These are phyloP conservation scores for Talaromyces adpressus DNA, from an alignment of 495 filamentous ascomycete species.

Conservation along the genomic window DNA sequence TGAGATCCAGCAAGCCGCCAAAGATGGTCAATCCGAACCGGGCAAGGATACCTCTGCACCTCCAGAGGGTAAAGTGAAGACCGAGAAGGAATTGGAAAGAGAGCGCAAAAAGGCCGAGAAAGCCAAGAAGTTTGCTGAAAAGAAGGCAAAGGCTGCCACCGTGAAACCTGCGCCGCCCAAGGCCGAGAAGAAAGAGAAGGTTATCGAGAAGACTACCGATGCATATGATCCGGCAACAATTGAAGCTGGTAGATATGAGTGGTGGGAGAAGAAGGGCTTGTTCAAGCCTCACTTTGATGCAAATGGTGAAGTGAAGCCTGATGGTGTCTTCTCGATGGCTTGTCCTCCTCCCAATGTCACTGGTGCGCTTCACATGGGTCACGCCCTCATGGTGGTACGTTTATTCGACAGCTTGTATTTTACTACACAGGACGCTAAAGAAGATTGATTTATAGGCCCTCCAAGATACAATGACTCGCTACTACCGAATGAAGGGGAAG, in stretches of 20 bases:
- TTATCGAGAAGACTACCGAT: slow-evolving; percentile 42
- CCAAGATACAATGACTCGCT: slow-evolving; percentile 72
- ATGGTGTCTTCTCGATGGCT: slow-evolving; percentile 64
- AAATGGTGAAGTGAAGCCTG: slow-evolving; percentile 60
- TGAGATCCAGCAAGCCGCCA: slow-evolving; percentile 34
- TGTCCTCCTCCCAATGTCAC: slow-evolving; percentile 78
- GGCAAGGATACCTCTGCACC: slow-evolving; percentile 38
- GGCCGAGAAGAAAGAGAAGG: slow-evolving; percentile 45
- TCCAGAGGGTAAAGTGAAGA: slow-evolving; percentile 47
- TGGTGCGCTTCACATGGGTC: slow-evolving; percentile 62
- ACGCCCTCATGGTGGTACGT: slow-evolving; percentile 44
- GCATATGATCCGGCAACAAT: slow-evolving; percentile 48
- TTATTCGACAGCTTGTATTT: slow-evolving; percentile 7
- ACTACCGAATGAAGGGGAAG: slow-evolving; percentile 57
- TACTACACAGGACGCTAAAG: background rate
- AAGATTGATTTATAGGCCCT: slow-evolving; percentile 38
- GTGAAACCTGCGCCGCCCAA: slow-evolving; percentile 38
- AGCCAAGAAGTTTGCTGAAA: slow-evolving; percentile 51
- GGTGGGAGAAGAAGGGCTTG: slow-evolving; percentile 60
- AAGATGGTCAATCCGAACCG: slow-evolving; percentile 30
- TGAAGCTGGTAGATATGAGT: slow-evolving; percentile 49
- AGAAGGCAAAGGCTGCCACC: slow-evolving; percentile 43
- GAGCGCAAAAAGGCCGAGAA: slow-evolving; percentile 56
- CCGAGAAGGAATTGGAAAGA: slow-evolving; percentile 54
- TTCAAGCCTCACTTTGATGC: slow-evolving; percentile 63